Conservation (phyloP, 352 stramenopile genomes). For the Globisporangium heterothallicum region DNA sequence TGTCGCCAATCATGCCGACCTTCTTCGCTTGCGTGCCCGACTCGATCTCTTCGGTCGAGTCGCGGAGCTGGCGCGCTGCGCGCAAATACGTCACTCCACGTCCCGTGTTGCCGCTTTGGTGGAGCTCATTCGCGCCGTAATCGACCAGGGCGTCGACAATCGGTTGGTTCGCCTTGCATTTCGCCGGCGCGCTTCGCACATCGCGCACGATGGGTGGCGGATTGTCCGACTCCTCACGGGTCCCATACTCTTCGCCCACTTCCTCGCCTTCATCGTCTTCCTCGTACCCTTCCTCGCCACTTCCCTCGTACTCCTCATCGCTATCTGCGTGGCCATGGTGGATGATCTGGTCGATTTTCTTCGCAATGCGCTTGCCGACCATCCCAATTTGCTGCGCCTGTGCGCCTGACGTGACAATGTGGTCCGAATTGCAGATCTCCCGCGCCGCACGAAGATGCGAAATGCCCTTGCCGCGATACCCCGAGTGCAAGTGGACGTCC, state of each 20-base stretch:
- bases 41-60: conserved; percentile 40
- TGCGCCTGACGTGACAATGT: conserved; percentile 37
- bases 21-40: conserved; percentile 45
- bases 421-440: conserved; percentile 50
- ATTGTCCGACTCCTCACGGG: too few relatives aligned
- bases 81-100: conserved; percentile 61
- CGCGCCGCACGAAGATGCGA: conserved; percentile 65
- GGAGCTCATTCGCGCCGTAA: conserved; percentile 48
- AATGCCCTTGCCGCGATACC: conserved; percentile 61
- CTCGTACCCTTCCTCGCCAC: conserved; percentile 36
- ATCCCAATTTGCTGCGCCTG: conserved; percentile 57
- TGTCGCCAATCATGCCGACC: conserved; percentile 53
- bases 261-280: conserved; percentile 19
- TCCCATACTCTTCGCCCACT: conserved; percentile 8
- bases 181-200: conserved; percentile 30
- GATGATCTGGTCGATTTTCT: conserved; percentile 78
- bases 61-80: conserved; percentile 44
- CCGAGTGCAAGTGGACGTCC: conserved; percentile 61
- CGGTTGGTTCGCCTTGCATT: conserved; percentile 46
- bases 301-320: conserved; percentile 55
- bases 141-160: conserved; percentile 60
- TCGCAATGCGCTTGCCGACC: conserved; percentile 46
- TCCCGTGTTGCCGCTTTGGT: conserved; percentile 39
- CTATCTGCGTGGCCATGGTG: conserved; percentile 62
- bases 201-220: conserved; percentile 47